phyloP scores from a whole-genome alignment of 176 grass and related monocot species.

The Avena atlantica region DNA sequence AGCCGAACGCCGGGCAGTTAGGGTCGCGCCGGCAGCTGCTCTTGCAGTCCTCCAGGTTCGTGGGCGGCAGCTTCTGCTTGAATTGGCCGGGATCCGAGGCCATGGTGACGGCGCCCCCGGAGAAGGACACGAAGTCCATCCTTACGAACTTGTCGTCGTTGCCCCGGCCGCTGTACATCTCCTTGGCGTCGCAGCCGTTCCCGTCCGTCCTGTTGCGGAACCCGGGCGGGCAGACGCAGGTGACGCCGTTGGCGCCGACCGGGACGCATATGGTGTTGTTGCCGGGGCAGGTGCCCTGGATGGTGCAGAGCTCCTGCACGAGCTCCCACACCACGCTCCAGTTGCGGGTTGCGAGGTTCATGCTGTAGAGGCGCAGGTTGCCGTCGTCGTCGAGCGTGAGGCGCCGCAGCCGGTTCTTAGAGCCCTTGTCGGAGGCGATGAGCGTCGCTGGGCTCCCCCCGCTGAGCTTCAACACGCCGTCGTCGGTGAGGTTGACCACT shows the following conservation, averaged over 20 bases:
- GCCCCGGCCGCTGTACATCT: background rate
- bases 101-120: background rate
- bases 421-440: constrained; percentile 57
- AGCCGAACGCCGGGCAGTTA: constrained; percentile 69
- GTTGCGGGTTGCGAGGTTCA: background rate
- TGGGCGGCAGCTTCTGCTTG: background rate
- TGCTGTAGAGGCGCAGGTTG: constrained; percentile 84
- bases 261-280: constrained; percentile 71
- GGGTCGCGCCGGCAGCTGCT: background rate
- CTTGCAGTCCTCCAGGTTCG: constrained; percentile 54
- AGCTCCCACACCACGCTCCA: constrained; percentile 71
- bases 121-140: constrained; percentile 77
- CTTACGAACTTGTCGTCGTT: constrained; percentile 61
- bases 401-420: constrained; percentile 39
- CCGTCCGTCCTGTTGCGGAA: constrained; percentile 13
- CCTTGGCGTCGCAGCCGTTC: constrained; percentile 42
- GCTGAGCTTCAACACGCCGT: constrained; percentile 36
- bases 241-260: constrained; percentile 23
- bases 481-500: constrained; percentile 44
- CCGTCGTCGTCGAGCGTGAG: constrained; percentile 78
- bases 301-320: constrained; percentile 78
- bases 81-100: background rate
- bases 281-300: constrained; percentile 58
- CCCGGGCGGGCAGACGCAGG: constrained; percentile 83
- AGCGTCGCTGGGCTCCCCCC: accelerated